Base-by-base conservation (phyloP, 73 alveolate species). In the Paramecium bursaria region DNA sequence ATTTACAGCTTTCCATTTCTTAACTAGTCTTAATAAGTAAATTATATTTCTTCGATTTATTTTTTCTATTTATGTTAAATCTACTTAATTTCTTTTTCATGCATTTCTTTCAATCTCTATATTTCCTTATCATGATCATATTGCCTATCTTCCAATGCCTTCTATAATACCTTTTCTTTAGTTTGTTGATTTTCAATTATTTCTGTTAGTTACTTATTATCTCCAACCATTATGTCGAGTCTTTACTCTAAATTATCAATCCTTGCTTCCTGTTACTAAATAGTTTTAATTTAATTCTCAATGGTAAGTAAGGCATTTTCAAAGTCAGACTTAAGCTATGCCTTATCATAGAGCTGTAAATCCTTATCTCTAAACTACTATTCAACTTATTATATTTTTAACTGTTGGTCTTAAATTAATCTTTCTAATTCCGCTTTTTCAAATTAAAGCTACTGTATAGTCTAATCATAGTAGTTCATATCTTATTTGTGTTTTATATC, bases 221-320 rank as follows among this genome's bases (percentile, higher is more conserved):
- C 82, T 3, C 60, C 82, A 14, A 67, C 82, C 82, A 67, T 67
- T 10, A 67, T 67, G 44, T 67, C 82, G 10, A 67, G 44, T 67
- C 82, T 67, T 25, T 19, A 0, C 44, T 67, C 82, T 19, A 67
- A 67, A 35, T 67, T 57, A 31, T 42, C 21, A 30, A 67, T 42
- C 44, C 82, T 67, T 19, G 33, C 21, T 30, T 67, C 82, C 27
- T 67, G 21, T 15, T 42, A 22, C n/a, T 25, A 35, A 17, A 67
- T 67, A 4, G 82, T 67, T 67, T 67, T 15, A 67, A 53, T 67
- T 57, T 39, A 39, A 53, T 39, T 33, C 44, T 67, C 82, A 67
- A 67, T 67, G 19, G 4, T 33, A 35, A 21, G 53, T 1, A 67
- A 39, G 33, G 33, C 44, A 19, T 42, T 17, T 67, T 53, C 39